Evolutionary conservation across 108 stramenopile species (phyloP), one percentile per base, ranked within the genome.

Genomic region (Cyclotella cryptica): DNA sequence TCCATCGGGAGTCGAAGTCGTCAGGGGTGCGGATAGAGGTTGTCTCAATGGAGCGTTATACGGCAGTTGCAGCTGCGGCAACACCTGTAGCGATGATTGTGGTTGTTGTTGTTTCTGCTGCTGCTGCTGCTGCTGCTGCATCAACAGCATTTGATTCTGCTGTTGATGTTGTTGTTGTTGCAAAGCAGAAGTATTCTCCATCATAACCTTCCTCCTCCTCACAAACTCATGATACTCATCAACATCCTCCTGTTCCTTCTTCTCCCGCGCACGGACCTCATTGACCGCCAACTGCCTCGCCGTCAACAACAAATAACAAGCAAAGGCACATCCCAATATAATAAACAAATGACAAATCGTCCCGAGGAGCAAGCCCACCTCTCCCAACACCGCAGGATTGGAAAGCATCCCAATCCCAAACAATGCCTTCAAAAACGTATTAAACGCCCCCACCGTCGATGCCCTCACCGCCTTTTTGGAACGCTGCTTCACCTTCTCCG

Each of bases 331-430:
- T 18, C 84, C 77, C 24, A 77, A 54, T 0, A 81, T 65, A 55
- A 84, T 81, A 8, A 81, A 75, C 55, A 84, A 72, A 59, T 84
- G 80, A 66, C 79, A 77, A 66, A 77, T 77, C 0, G 80, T 77
- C 44, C 84, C 84, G 14, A 84, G 30, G n/a, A 84, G 49, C 29
- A 84, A 67, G 24, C 84, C 84, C 35, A 74, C 72, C 47, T 84
- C 84, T 28, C 80, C 80, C 70, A 84, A 49, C 0, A 84, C 78
- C 7, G 70, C 75, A 43, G 84, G 84, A 29, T 81, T 80, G 51
- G 78, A 80, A 26, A 84, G 57, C 78, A 84, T 80, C 27, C 78
- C 72, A 27, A 81, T 77, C 12, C 84, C 84, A 43, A 84, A 84
- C 0, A 84, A 60, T 21, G 84, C 79, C 46, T 84, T 84, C 41